phyloP scores from a whole-genome alignment of 805 yeast genomes.

The Lachancea kluyveri region DNA sequence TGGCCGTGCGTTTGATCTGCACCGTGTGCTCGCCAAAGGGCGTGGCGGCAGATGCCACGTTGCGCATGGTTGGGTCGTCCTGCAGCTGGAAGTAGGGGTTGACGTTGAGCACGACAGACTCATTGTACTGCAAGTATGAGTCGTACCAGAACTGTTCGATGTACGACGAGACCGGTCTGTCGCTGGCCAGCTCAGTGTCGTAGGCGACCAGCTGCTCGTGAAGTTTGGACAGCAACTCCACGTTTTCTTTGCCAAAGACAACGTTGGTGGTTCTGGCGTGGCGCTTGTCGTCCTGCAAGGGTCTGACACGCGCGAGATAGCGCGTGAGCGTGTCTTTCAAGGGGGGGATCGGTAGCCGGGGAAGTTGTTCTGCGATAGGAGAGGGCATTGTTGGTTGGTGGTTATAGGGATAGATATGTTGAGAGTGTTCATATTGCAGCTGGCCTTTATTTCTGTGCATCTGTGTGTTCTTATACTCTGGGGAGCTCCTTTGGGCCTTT shows the following conservation, averaged over 20 bases:
- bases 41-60: conserved; percentile 28
- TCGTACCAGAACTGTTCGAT: conserved; percentile 96
- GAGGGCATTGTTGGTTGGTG: conserved; percentile 5
- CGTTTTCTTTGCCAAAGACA: conserved; percentile 19
- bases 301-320: conserved; percentile 64
- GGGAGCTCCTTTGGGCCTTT: not conserved
- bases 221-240: conserved; percentile 41
- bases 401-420: no score
- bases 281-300: conserved; percentile 75
- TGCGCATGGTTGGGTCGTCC: conserved; percentile 69
- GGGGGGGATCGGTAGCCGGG: conserved; percentile 70
- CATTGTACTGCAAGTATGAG: conserved; percentile 78
- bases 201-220: conserved; percentile 50
- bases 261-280: conserved; percentile 55
- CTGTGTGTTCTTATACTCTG: no score
- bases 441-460: no score
- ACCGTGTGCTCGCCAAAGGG: conserved; percentile 31
- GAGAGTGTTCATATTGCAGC: no score
- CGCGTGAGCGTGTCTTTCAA: conserved; percentile 58
- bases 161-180: conserved; percentile 63
- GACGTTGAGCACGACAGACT: conserved; percentile 84
- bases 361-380: conserved; percentile 8
- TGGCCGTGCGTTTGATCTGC: conserved; percentile 77
- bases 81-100: conserved; percentile 87
- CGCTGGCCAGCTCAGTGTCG: conserved; percentile 58